Base-by-base conservation (phyloP, 768 basidiomycete species). In the Leccinum longicurvipes region DNA sequence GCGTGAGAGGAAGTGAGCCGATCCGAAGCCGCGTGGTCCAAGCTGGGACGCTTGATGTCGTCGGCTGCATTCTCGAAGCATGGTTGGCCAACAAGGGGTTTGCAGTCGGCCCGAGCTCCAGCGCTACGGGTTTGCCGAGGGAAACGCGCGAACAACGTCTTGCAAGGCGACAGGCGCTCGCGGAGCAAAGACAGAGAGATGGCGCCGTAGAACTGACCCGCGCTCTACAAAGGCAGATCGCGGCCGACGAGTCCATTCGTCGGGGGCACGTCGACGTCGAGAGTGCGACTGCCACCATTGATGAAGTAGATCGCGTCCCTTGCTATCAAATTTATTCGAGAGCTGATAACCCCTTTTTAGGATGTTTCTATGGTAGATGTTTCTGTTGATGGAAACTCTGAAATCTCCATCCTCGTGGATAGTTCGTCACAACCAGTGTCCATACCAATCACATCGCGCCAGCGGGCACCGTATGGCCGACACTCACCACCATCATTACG, bases 1-100 rank as follows among this genome's bases (percentile, higher is more conserved):
- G 96, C 34, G 95, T 98, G 0, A 78, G 96, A 28, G 96, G 96
- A n/a, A 89, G 84, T 55, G 94, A 98, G 72, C 84, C 85, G 19
- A 95, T 98, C 64, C 77, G 96, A 44, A 87, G 87, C 60, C 81
- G 94, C 10, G 94, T 98, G 17, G 96, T 98, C 5, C 92, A 97
- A 72, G 93, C 94, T 0, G 94, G 96, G 17, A 92, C 93, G 0
- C 77, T 98, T 25, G 91, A 95, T 60, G 91, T 97, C 5, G 94
- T 97, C 1, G 93, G 93, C 6, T 92, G 91, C 59, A 89, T 98
- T 23, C 79, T 98, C 21, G 93, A 96, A 74, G 89, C 91, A 15
- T 98, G 94, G 93, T 72, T 97, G 27, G 87, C 87, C 6, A 85
- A 86, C 61, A 89, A 89, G 66, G 93, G 93, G 0, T 90, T 97